Evolutionary conservation across 352 stramenopile species (phyloP).

Genomic region (Globisporangium perplexum): DNA sequence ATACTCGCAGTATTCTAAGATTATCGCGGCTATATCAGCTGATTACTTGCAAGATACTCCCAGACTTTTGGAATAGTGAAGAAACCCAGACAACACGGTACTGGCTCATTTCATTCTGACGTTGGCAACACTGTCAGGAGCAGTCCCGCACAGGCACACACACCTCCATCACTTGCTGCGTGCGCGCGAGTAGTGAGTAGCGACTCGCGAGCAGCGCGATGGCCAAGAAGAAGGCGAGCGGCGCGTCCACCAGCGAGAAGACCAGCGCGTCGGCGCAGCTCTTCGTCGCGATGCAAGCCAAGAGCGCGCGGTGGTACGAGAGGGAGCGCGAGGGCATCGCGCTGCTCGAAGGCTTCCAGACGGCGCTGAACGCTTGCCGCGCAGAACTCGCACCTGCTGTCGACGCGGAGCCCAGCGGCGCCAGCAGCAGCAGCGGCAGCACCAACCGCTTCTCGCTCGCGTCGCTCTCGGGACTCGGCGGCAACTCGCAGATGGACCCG

Average conservation of each 20-base stretch:
- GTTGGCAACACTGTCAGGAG: no score
- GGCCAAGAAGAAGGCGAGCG: constrained; percentile 37
- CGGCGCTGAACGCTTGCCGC: constrained; percentile 41
- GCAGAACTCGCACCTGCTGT: constrained; percentile 7
- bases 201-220: no score
- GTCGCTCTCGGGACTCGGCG: constrained; percentile 21
- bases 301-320: constrained; percentile 41
- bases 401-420: background rate
- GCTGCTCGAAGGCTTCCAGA: constrained; percentile 64
- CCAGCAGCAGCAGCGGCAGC: background rate
- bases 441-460: constrained; percentile 3
- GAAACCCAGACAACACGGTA: background rate
- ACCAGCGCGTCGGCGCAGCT: constrained; percentile 11
- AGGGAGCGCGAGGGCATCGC: constrained; percentile 63
- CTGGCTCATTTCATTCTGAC: background rate
- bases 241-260: background rate
- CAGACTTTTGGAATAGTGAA: no score
- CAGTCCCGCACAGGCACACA: no score
- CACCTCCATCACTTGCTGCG: no score
- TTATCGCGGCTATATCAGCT: no score
- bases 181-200: no score
- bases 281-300: constrained; percentile 41
- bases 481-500: constrained; percentile 48
- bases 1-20: no score
- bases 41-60: no score